A percentile compares a stretch with the other conserved stretches of the same genome.
Evolutionary conservation across 306 rosid species (phyloP).

Genomic region (Rosa chinensis): DNA sequence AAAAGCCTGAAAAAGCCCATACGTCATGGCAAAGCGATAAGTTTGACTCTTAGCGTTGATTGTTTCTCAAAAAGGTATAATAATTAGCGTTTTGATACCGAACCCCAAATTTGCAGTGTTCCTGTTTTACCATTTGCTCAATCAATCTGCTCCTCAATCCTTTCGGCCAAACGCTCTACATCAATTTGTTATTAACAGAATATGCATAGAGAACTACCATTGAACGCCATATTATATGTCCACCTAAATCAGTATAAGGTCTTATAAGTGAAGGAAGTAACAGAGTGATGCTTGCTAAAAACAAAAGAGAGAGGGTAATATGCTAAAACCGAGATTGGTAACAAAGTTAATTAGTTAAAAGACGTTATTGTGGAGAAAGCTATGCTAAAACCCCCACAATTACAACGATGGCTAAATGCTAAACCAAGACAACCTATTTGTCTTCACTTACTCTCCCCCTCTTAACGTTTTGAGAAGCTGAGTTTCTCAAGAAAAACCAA

Average conservation of each 20-base stretch:
- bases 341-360: neutral
- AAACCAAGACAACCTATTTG: neutral
- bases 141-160: no score
- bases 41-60: no score
- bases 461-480: neutral
- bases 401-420: neutral
- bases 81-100: no score
- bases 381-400: neutral
- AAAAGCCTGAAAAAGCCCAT: no score
- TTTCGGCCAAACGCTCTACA: no score
- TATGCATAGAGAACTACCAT: neutral
- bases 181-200: neutral
- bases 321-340: neutral
- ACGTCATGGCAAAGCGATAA: no score
- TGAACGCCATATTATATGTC: neutral
- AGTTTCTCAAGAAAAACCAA: conserved; percentile 5
- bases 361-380: neutral
- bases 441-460: neutral
- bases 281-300: neutral
- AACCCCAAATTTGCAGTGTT: no score
- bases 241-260: neutral
- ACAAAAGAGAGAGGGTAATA: neutral
- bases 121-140: no score
- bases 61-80: no score
- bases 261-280: neutral